Base-by-base conservation (phyloP, 768 basidiomycete genomes). In the Asterophora lycoperdoides region DNA sequence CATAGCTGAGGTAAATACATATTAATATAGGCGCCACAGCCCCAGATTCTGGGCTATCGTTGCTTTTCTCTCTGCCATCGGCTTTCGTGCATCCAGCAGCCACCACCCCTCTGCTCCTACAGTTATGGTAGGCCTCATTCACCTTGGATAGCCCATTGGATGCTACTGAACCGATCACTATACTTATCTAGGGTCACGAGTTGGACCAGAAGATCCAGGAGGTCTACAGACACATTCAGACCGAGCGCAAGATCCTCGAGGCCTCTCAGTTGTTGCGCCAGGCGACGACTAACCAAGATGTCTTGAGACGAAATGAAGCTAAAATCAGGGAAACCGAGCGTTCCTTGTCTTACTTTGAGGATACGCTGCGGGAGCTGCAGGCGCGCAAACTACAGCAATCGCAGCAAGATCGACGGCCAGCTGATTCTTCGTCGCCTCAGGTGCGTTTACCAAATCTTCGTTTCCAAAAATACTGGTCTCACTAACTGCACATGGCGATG, bases 181-280 rank as follows among this genome's bases (percentile, higher is more conserved):
- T 41, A 29, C 41, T 49, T 51, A 65, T 64, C 54, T 59, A 77
- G 76, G 68, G 68, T 65, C 66, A 74, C 59, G 86, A 89, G 70
- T 75, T 92, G 70, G 90, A 93, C 81, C 84, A 84, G 80, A 94
- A 93, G 81, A 92, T 94, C 65, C 83, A 85, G 66, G 89, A 92
- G 68, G 83, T 93, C 60, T 81, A 85, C 72, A 86, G 81, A 69
- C 87, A 88, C 67, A 93, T 95, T 66, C 81, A 86, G 72, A 93
- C 87, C 30, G 91, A 95, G 72, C 87, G 86, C 69, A 93, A 91
- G 78, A 84, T 94, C 64, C 76, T 95, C 56, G 89, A 93, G 68
- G 92, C 85, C 14, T 83, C 84, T 23, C 80, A 86, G 63, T 77
- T 80, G 56, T 75, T 94, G 48, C 80, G 86, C 39, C 80, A 82